Evolutionary conservation across 257 asterid genomes (phyloP).

Genomic region (Coffea canephora): DNA sequence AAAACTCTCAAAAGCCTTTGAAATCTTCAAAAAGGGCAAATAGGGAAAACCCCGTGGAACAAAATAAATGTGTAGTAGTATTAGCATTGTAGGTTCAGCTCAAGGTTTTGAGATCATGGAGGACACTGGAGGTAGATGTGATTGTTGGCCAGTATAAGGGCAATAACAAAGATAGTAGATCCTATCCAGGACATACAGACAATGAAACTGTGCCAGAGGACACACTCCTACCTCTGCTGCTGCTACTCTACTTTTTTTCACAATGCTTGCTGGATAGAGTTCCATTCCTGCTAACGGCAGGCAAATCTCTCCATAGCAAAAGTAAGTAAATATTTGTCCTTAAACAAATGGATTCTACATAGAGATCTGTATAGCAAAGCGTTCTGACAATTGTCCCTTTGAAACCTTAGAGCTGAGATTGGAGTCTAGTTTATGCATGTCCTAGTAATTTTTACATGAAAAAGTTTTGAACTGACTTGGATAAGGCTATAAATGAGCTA

Average conservation of each 20-base stretch:
- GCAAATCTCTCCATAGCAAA: constrained; percentile 87
- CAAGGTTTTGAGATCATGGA: constrained; percentile 83
- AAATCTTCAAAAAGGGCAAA: not conserved
- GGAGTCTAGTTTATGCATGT: constrained; percentile 95
- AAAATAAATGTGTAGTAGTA: not conserved
- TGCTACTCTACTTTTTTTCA: constrained; percentile 72
- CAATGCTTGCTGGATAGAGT: constrained; percentile 97
- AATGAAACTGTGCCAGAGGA: constrained; percentile 71
- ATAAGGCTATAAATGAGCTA: constrained; percentile 80
- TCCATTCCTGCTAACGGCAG: constrained; percentile 95
- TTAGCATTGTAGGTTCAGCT: constrained; percentile 44
- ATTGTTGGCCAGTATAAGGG: constrained; percentile 87
- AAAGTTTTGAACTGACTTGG: constrained; percentile 74
- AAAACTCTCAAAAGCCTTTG: not conserved
- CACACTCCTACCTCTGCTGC: constrained; percentile 94
- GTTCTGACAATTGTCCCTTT: constrained; percentile 8
- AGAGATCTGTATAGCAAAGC: not conserved
- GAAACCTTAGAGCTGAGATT: constrained; percentile 72
- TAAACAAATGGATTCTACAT: not conserved
- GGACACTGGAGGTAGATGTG: constrained; percentile 67
- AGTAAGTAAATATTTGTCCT: constrained; percentile 31
- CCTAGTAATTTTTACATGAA: constrained; percentile 76
- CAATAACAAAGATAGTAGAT: constrained; percentile 60
- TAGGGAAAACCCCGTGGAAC: not conserved
- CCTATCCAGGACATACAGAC: constrained; percentile 72